A percentile compares a stretch with the other conserved stretches of the same genome.
Evolutionary conservation across 345 rosid genomes (phyloP).

Genomic region (Euphorbia tirucalli): DNA sequence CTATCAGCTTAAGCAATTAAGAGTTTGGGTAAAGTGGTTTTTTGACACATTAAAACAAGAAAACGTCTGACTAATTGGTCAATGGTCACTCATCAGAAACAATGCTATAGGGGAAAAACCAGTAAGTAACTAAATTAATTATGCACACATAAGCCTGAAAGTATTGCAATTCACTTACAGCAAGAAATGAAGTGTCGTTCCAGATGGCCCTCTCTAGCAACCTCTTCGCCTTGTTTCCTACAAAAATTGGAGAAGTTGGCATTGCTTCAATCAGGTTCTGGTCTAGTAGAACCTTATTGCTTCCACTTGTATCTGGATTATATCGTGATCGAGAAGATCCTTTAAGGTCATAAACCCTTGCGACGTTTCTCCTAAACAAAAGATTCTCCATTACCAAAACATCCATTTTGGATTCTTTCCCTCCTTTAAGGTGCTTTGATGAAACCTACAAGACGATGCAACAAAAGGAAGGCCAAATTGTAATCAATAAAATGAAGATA

Average conservation of each 20-base stretch:
- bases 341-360: constrained; percentile 79
- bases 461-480: constrained; percentile 14
- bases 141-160: neutral
- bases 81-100: neutral
- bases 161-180: constrained; percentile 48
- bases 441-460: constrained; percentile 52
- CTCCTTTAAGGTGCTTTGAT: constrained; percentile 71
- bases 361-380: constrained; percentile 63
- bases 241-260: constrained; percentile 91
- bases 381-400: constrained; percentile 96
- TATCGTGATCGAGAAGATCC: constrained; percentile 91
- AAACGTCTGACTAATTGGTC: neutral
- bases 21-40: no score
- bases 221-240: constrained; percentile 85
- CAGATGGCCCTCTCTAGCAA: constrained; percentile 90
- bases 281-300: constrained; percentile 86
- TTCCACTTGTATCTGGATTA: constrained; percentile 79
- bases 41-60: neutral
- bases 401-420: constrained; percentile 83
- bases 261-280: constrained; percentile 93
- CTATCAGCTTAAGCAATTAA: no score
- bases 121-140: neutral
- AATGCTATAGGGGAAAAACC: neutral
- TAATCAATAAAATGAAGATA: constrained; percentile 1
- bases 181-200: constrained; percentile 94